phyloP scores from a whole-genome alignment of 2,329 filamentous ascomycete genomes.

The Akanthomyces muscarius region DNA sequence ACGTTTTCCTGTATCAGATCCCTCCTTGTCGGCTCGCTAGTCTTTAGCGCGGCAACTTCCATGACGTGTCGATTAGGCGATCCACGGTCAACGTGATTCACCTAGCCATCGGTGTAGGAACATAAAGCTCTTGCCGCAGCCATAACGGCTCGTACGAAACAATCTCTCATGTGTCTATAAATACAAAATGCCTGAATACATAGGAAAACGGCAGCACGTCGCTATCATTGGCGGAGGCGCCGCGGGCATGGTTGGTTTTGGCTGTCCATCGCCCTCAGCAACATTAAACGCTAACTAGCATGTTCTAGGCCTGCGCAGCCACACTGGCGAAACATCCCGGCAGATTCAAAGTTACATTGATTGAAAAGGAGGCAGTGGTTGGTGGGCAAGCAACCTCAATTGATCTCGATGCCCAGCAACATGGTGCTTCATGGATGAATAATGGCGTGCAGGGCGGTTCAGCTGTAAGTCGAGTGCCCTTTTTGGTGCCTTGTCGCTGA shows the following conservation, averaged over 20 bases:
- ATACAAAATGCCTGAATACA: not conserved
- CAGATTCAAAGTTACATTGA: slow-evolving; percentile 60
- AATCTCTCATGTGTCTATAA: not conserved
- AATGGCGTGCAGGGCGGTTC: slow-evolving; percentile 61
- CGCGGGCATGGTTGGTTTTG: slow-evolving; percentile 51
- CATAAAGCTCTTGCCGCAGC: not conserved
- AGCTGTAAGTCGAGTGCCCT: slow-evolving; percentile 22
- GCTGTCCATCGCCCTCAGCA: not conserved
- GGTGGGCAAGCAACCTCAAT: slow-evolving; percentile 61
- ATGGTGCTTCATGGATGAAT: slow-evolving; percentile 58
- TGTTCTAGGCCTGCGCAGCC: slow-evolving; percentile 55
- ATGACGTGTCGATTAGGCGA: slow-evolving; percentile 13
- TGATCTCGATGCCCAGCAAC: slow-evolving; percentile 50
- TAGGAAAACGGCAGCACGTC: slow-evolving; percentile 40
- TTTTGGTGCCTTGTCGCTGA: not conserved
- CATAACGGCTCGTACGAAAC: not conserved
- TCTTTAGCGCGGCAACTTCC: not conserved
- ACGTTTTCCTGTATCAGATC: too few species aligned
- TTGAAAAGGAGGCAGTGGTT: slow-evolving; percentile 55
- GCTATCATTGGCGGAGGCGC: slow-evolving; percentile 60
- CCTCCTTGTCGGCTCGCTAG: not conserved
- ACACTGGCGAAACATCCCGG: slow-evolving; percentile 63
- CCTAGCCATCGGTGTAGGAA: not conserved
- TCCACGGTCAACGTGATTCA: not conserved
- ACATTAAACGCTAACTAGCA: not conserved